A percentile compares a stretch with the other conserved stretches of the same genome.
These are phyloP conservation scores for Pseudocercospora fuligena DNA, from an alignment of 2,329 filamentous ascomycete species.

Conservation along the genomic window DNA sequence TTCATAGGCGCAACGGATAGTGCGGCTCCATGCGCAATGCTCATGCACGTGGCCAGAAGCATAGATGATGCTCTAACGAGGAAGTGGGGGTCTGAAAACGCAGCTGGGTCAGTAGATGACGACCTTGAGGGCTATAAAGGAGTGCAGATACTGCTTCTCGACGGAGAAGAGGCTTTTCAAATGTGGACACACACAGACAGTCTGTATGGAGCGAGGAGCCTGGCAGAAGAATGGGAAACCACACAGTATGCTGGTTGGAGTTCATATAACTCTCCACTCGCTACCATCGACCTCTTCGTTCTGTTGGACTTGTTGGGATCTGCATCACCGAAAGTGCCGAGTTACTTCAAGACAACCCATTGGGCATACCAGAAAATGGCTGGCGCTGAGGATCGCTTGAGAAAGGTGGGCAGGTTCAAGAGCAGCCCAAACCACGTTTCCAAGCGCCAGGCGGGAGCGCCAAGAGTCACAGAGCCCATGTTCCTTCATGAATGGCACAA, in stretches of 20 bases:
- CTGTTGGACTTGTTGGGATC: slow-evolving; percentile 88
- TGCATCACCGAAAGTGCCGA: slow-evolving; percentile 71
- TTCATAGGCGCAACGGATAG: slow-evolving; percentile 96
- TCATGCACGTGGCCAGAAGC: slow-evolving; percentile 81
- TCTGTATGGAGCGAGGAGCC: slow-evolving; percentile 78
- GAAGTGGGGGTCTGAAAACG: slow-evolving; percentile 79
- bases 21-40: slow-evolving; percentile 90
- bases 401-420: slow-evolving; percentile 68
- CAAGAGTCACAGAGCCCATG: slow-evolving; percentile 20
- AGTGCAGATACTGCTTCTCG: slow-evolving; percentile 85
- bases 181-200: slow-evolving; percentile 81
- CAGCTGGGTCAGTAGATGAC: slow-evolving; percentile 48
- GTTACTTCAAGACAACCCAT: slow-evolving; percentile 87
- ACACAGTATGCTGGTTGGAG: slow-evolving; percentile 71
- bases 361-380: slow-evolving; percentile 88
- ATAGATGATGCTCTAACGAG: slow-evolving; percentile 78
- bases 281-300: slow-evolving; percentile 84
- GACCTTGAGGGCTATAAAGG: slow-evolving; percentile 75
- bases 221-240: slow-evolving; percentile 81
- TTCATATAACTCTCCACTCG: slow-evolving; percentile 74
- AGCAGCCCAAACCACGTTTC: slow-evolving; percentile 59
- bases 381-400: slow-evolving; percentile 73
- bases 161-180: slow-evolving; percentile 92
- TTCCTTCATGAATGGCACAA: slow-evolving; percentile 73
- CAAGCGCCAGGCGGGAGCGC: slow-evolving; percentile 24